These are phyloP conservation scores for Bruguiera parviflora DNA, from an alignment of 345 rosid genomes.

Conservation along the genomic window DNA sequence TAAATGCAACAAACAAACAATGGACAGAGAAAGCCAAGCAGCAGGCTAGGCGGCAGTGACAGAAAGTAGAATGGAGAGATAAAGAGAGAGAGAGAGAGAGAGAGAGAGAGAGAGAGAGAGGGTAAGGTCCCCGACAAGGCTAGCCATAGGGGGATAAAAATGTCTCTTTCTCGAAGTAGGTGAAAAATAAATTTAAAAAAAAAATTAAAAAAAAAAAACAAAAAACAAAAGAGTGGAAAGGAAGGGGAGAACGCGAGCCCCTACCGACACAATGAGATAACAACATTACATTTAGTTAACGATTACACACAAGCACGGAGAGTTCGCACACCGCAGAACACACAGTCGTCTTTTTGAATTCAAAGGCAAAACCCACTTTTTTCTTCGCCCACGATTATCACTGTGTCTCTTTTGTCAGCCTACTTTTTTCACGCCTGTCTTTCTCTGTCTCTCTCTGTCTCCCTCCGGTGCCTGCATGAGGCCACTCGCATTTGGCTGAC, in stretches of 20 bases:
- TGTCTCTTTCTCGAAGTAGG: slow-evolving; percentile 1
- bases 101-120: not conserved
- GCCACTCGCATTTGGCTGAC: too few relatives aligned
- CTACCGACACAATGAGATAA: not conserved
- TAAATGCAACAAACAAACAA: too few relatives aligned
- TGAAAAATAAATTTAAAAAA: too few relatives aligned
- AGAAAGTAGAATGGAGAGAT: too few relatives aligned
- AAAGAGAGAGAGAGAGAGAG: not conserved
- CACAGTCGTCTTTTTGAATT: not conserved
- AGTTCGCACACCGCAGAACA: not conserved
- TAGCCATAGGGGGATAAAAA: not conserved
- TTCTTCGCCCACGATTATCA: not conserved
- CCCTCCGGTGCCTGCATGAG: not conserved
- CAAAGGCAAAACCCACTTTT: not conserved
- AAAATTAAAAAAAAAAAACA: too few relatives aligned
- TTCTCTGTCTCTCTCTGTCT: not conserved
- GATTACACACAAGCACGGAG: not conserved
- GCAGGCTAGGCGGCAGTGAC: too few relatives aligned
- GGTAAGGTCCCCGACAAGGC: slow-evolving; percentile 2
- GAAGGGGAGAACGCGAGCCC: too few relatives aligned
- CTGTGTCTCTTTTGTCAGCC: not conserved
- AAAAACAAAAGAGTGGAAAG: too few relatives aligned
- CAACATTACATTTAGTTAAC: not conserved
- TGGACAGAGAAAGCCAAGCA: too few relatives aligned
- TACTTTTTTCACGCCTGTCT: slow-evolving; percentile 1